These are phyloP conservation scores for Sporisorium scitamineum DNA, from an alignment of 1,284 basidiomycete species.

Conservation along the genomic window DNA sequence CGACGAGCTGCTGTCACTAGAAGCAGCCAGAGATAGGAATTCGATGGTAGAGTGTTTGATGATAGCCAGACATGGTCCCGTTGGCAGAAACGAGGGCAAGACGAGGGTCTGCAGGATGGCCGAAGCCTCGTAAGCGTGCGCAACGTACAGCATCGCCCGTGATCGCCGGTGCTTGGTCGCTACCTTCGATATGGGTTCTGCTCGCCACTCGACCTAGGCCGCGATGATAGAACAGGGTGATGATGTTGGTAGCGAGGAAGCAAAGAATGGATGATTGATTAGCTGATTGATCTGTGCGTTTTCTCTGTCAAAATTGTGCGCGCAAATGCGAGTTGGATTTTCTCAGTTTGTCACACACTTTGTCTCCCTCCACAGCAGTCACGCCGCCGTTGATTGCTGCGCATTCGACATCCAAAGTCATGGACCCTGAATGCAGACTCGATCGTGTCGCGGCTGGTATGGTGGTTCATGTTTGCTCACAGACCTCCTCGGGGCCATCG, in stretches of 20 bases:
- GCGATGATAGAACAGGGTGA: not conserved
- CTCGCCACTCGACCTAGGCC: not conserved
- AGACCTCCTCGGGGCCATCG: too few species aligned
- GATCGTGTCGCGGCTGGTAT: too few species aligned
- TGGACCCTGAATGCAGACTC: not conserved
- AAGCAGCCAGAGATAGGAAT: constrained; percentile 35
- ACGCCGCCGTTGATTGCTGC: too few species aligned
- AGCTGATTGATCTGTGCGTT: constrained; percentile 1
- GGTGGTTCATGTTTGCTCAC: too few species aligned
- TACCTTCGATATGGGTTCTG: not conserved
- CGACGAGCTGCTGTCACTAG: not conserved
- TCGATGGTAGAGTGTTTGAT: constrained; percentile 48
- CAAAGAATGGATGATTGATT: too few species aligned
- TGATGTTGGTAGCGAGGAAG: not conserved
- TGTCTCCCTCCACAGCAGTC: not conserved
- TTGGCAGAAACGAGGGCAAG: constrained; percentile 38
- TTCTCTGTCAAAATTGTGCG: not conserved
- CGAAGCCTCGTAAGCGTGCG: constrained; percentile 49
- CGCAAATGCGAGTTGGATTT: not conserved
- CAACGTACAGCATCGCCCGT: constrained; percentile 46
- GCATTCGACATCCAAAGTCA: too few species aligned
- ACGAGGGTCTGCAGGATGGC: constrained; percentile 36
- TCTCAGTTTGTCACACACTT: not conserved
- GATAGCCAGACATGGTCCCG: constrained; percentile 44
- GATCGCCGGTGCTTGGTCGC: not conserved